Percentiles rank a stretch among this genome's conserved stretches.
Evolutionary conservation across 768 basidiomycete genomes (phyloP).

Genomic region (Boletus huronensis): DNA sequence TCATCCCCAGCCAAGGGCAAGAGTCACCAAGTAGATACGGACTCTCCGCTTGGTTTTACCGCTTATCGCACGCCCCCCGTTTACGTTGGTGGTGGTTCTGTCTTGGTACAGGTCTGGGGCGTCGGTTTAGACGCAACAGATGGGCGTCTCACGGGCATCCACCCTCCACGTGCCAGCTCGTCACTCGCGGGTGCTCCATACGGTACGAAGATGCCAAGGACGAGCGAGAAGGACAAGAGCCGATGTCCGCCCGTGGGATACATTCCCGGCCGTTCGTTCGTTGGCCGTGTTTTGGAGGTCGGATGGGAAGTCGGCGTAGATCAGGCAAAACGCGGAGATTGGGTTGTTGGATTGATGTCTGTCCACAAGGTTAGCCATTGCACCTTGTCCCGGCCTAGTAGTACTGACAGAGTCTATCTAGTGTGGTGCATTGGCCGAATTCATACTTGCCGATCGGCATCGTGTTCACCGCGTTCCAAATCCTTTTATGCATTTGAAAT

Average conservation of each 20-base stretch:
- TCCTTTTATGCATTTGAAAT: constrained; percentile 41
- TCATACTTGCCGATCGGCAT: constrained; percentile 77
- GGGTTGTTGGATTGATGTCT: constrained; percentile 81
- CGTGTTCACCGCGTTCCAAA: constrained; percentile 71
- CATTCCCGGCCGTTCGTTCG: constrained; percentile 85
- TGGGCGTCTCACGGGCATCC: constrained; percentile 56
- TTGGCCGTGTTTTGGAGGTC: constrained; percentile 77
- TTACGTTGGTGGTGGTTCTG: constrained; percentile 62
- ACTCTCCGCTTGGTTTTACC: constrained; percentile 58
- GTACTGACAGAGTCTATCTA: constrained; percentile 29
- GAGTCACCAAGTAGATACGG: constrained; percentile 6
- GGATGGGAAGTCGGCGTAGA: constrained; percentile 62
- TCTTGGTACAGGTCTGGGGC: constrained; percentile 88
- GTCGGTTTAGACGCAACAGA: constrained; percentile 80
- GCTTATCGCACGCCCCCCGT: constrained; percentile 69
- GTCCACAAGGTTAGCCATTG: constrained; percentile 63
- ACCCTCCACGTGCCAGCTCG: constrained; percentile 13
- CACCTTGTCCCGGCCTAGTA: constrained; percentile 1
- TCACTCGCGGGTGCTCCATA: constrained; percentile 19
- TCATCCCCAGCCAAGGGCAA: constrained; percentile 11
- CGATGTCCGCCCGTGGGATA: constrained; percentile 50
- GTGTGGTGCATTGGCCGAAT: constrained; percentile 89
- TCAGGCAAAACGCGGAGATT: constrained; percentile 71
- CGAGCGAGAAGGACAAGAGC: constrained; percentile 26
- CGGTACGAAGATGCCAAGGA: constrained; percentile 16